Evolutionary conservation across 1,139 yeast species (phyloP), one percentile per base, ranked within the genome.

Genomic region (Debaryomyces sp.): DNA sequence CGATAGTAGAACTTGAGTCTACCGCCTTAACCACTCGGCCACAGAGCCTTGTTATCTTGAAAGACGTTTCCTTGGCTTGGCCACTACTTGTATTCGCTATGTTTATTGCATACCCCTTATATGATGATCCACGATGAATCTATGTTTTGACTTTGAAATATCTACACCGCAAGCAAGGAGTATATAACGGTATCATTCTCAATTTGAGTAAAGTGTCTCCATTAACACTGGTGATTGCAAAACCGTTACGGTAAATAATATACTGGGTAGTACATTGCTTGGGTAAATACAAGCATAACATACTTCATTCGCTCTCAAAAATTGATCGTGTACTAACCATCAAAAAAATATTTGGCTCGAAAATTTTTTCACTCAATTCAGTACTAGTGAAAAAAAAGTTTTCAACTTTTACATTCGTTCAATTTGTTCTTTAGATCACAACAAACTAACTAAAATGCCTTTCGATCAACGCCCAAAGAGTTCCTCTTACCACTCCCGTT

Each of bases 401-500:
- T 38, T 33, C 15, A 32, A 41, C 10, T 13, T 29, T 23, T 24
- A 8, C 13, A 4, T 32, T n/a, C 5, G n/a, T 27, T 22, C 30
- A 21, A 30, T n/a, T 30, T 13, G 12, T 30, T 41, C 43, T 30
- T 41, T 27, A 18, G 21, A 9, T 30, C 9, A 30, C 7, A 12
- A 30, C 17, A 29, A 22, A 22, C 18, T 13, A 17, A 38, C 12
- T 43, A 79, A 68, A 74, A 90, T 90, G 97, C 82, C 84, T 70
- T 90, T 90, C 91, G 76, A 80, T 69, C 84, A 84, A 73, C 68
- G 70, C 60, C 70, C 74, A 66, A 91, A 91, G 85, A 77, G 83
- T 71, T 85, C 96, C 69, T 95, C 98, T 66, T 94, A 95, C 94
- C 91, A 85, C 85, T 91, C 98, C 75, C 94, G 99, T 78, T 94